phyloP scores from a whole-genome alignment of 768 basidiomycete species.

The Lactarius evosmus region DNA sequence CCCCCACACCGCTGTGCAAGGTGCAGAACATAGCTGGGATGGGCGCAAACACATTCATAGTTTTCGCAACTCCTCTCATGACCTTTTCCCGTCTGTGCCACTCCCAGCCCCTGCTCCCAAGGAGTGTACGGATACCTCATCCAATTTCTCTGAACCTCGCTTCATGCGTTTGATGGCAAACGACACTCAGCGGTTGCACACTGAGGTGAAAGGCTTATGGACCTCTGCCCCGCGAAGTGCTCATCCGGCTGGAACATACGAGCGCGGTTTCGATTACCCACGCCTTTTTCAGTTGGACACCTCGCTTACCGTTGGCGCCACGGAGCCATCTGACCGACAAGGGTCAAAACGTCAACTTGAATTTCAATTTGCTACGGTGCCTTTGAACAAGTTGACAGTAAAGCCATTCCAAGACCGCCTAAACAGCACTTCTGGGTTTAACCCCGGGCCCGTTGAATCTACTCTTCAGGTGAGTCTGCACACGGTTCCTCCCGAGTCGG shows the following conservation, averaged over 20 bases:
- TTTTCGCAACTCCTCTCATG: not conserved
- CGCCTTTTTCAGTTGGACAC: slow-evolving; percentile 22
- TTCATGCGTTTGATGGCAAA: slow-evolving; percentile 17
- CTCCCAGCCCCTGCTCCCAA: slow-evolving; percentile 7
- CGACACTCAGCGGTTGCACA: slow-evolving; percentile 20
- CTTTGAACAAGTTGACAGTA: not conserved
- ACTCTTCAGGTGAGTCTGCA: slow-evolving; percentile 13
- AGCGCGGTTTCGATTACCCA: slow-evolving; percentile 17
- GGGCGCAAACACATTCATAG: slow-evolving; percentile 16
- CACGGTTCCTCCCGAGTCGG: not conserved
- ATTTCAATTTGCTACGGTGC: slow-evolving; percentile 3
- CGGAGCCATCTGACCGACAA: slow-evolving; percentile 6
- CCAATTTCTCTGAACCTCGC: slow-evolving; percentile 11
- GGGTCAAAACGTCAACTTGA: slow-evolving; percentile 8
- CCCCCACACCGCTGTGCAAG: slow-evolving; percentile 8
- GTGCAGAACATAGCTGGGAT: slow-evolving; percentile 6
- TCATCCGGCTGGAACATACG: slow-evolving; percentile 20
- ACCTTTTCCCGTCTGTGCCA: slow-evolving; percentile 1
- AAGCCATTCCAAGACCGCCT: slow-evolving; percentile 12
- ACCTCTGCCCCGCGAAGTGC: slow-evolving; percentile 25
- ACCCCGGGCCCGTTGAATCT: slow-evolving; percentile 13
- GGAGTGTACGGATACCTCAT: slow-evolving; percentile 14
- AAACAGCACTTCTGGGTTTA: slow-evolving; percentile 3
- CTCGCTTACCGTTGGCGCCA: slow-evolving; percentile 8
- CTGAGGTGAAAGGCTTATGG: slow-evolving; percentile 23